Evolutionary conservation across 495 filamentous ascomycete species (phyloP), one percentile per base, ranked within the genome.

Genomic region (Friedmanniomyces simplex): DNA sequence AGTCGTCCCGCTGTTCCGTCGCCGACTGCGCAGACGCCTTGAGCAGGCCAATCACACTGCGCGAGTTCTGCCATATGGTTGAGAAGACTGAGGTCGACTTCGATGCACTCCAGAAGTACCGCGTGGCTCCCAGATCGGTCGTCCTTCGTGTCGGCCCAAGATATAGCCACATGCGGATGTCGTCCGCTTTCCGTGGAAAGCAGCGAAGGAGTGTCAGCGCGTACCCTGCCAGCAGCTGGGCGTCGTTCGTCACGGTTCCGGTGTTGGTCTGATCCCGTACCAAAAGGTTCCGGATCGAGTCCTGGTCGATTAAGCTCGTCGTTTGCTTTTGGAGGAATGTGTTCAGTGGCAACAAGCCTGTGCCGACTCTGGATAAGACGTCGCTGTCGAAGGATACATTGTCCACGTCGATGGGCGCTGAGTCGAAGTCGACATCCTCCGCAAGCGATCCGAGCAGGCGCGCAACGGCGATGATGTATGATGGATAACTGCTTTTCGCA

Each of bases 121-220:
- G 87, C 52, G 94, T 82, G 6, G 89, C 84, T 0, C 93, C 85
- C 16, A 85, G 67, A 52, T 76, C 73, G 5, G 64, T 66, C 1
- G 57, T 58, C 20, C 72, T 71, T 16, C 77, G 73, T 12, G 87
- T 83, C 30, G 89, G 89, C 0, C 89, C 85, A 14, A 90, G 73
- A 62, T 90, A 97, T 4, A 99, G 73, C 77, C 93, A 94, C 88
- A 97, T 95, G 0, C 91, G 85, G 51, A 97, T 94, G 52, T 97
- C 94, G 64, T 95, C 89, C 20, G 83, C 81, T 39, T 82, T 78
- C 10, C 79, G 76, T 20, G 91, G 93, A 62, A 99, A 99, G 54
- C 89, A 87, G 55, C 86, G 82, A 7, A 97, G 71, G 10, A 99
- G 71, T 14, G 87, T 93, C 42, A 97, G 74, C 1, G 89, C 87